These are phyloP conservation scores for Teunomyces panamensis DNA, from an alignment of 805 yeast species.

Conservation along the genomic window DNA sequence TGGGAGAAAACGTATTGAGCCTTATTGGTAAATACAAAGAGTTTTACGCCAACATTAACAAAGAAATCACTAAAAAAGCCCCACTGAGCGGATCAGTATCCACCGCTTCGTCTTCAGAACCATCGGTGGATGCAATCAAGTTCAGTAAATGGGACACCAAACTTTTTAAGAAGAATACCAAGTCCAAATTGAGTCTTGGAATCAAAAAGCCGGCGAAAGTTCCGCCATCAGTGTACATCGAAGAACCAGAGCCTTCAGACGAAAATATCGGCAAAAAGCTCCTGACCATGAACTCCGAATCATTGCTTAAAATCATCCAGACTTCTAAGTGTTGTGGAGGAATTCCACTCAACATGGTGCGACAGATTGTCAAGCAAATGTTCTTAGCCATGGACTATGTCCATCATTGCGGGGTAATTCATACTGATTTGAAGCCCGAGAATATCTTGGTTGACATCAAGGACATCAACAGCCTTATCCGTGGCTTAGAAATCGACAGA, in stretches of 20 bases:
- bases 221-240: background rate
- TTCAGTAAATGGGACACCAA: slow-evolving; percentile 19
- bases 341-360: slow-evolving; percentile 51
- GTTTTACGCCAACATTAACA: slow-evolving; percentile 27
- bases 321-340: slow-evolving; percentile 47
- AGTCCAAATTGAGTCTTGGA: slow-evolving; percentile 22
- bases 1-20: slow-evolving; percentile 58
- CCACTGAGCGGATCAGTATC: background rate
- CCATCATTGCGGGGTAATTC: slow-evolving; percentile 63
- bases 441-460: slow-evolving; percentile 48
- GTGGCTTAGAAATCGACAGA: slow-evolving; percentile 33
- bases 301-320: slow-evolving; percentile 30
- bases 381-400: slow-evolving; percentile 55
- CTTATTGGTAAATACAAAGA: slow-evolving; percentile 47
- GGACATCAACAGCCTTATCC: slow-evolving; percentile 51
- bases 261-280: slow-evolving; percentile 7
- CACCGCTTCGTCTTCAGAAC: background rate
- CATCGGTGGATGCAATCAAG: slow-evolving; percentile 6
- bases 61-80: slow-evolving; percentile 7
- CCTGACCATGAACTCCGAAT: slow-evolving; percentile 14
- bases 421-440: slow-evolving; percentile 45
- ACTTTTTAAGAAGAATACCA: slow-evolving; percentile 15
- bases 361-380: slow-evolving; percentile 56
- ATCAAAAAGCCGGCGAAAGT: slow-evolving; percentile 4
- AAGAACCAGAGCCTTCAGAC: background rate